Evolutionary conservation across 2,329 filamentous ascomycete genomes (phyloP).

Genomic region (Amphichorda felina): DNA sequence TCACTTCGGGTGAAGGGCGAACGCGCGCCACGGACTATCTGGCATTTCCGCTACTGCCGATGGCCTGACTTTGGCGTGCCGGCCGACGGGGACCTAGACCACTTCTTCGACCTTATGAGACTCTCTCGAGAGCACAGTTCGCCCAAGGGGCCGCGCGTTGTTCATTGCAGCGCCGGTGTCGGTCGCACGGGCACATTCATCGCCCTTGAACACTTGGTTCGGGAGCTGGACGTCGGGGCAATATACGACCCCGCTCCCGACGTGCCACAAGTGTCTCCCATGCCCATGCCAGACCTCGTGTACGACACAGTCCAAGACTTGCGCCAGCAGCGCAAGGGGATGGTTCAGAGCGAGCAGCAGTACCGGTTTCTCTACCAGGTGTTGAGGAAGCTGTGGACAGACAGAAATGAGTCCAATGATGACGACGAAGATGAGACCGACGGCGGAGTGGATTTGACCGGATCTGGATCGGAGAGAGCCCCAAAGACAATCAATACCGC

Average conservation of each 20-base stretch:
- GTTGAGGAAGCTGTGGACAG: slow-evolving; percentile 60
- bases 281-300: slow-evolving; percentile 46
- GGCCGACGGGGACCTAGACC: slow-evolving; percentile 50
- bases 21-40: slow-evolving; percentile 46
- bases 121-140: slow-evolving; percentile 49
- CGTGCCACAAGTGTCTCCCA: neutral
- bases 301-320: slow-evolving; percentile 69
- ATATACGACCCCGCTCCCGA: slow-evolving; percentile 14
- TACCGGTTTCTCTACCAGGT: slow-evolving; percentile 85
- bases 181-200: slow-evolving; percentile 94
- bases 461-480: neutral
- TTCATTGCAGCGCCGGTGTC: slow-evolving; percentile 85
- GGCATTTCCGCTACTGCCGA: slow-evolving; percentile 73
- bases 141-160: slow-evolving; percentile 55
- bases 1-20: slow-evolving; percentile 37
- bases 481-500: neutral
- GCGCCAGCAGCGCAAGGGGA: slow-evolving; percentile 79
- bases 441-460: slow-evolving; percentile 1
- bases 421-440: slow-evolving; percentile 4
- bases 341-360: slow-evolving; percentile 86
- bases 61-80: slow-evolving; percentile 92
- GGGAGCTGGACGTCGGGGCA: slow-evolving; percentile 64
- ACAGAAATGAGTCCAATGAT: slow-evolving; percentile 27
- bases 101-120: slow-evolving; percentile 57
- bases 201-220: slow-evolving; percentile 80